Evolutionary conservation across 441 rosid species (phyloP), one percentile per base, ranked within the genome.

Genomic region (Pelargonium australe): DNA sequence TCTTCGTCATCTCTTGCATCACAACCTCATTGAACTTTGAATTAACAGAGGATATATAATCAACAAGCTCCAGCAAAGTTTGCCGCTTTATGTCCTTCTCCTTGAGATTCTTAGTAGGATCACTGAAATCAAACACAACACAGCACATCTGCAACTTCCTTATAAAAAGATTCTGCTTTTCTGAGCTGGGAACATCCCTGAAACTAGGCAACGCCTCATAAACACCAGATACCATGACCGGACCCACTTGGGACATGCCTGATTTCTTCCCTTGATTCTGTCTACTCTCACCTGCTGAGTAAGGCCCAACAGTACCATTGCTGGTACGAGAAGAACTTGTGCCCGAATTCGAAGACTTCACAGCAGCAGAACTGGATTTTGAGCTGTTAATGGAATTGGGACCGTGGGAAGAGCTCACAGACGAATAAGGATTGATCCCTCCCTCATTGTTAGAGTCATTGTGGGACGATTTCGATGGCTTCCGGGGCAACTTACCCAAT

Each of bases 81-180:
- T 84, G 97, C 78, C 86, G 80, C 80, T 91, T 91, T 28, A 88
- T 74, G 61, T 91, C 97, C 77, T 91, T 91, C 83, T 91, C 97
- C 76, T 74, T 82, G 25, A 83, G 81, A 78, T 91, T 86, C 88
- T 89, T 89, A 0, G 85, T 71, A 0, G 87, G 87, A 64, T 89
- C 92, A 72, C 63, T 82, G 71, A 91, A 88, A 80, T 86, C 94
- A 67, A 89, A 91, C 61, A 86, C 77, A 63, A 83, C 85, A 72
- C 90, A 84, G 17, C 96, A 91, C 87, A 88, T 70, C 66, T 63
- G 82, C 85, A 91, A 66, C 79, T 89, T 91, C 83, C 73, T 83
- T 71, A 86, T 73, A 57, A 89, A 88, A n/a, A 91, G 81, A 81
- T 80, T 87, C 63, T 78, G 89, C 81, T 84, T 91, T 73, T 87